Conservation (phyloP, 78 protist species). For the Emiliania huxleyi region DNA sequence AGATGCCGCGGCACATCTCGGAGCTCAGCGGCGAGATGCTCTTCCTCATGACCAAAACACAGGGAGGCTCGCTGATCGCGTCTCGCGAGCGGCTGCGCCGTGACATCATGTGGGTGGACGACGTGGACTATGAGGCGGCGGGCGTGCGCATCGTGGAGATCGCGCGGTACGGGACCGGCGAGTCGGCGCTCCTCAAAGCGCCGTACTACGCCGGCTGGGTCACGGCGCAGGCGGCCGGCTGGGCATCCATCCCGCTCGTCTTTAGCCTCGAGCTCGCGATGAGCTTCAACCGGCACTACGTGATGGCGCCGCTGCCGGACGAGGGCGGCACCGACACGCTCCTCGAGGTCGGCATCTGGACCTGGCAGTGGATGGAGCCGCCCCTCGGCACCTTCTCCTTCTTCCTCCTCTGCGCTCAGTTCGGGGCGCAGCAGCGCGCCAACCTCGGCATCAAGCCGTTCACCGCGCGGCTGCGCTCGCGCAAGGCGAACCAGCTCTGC, state of each 20-base stretch:
- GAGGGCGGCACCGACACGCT: background rate
- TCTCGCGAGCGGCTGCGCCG: background rate
- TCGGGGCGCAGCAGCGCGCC: background rate
- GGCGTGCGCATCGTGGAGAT: background rate
- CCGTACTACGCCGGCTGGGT: background rate
- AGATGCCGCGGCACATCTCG: background rate
- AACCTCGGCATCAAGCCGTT: background rate
- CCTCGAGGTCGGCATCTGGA: background rate
- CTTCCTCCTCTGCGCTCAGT: background rate
- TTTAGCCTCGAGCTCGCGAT: background rate
- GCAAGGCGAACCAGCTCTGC: background rate
- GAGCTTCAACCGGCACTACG: background rate
- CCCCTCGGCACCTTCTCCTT: background rate
- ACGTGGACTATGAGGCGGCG: background rate
- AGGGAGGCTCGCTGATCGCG: background rate
- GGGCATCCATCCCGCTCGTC: background rate
- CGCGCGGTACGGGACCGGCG: background rate
- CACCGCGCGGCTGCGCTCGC: background rate
- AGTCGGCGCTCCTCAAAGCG: background rate
- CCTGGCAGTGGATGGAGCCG: conserved; percentile 17
- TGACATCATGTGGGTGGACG: background rate
- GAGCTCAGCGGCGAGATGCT: background rate
- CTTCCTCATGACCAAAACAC: background rate
- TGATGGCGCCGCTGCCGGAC: background rate
- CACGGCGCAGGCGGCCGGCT: background rate